Evolutionary conservation across 495 filamentous ascomycete species (phyloP).

Genomic region (Neohortaea acidophila): DNA sequence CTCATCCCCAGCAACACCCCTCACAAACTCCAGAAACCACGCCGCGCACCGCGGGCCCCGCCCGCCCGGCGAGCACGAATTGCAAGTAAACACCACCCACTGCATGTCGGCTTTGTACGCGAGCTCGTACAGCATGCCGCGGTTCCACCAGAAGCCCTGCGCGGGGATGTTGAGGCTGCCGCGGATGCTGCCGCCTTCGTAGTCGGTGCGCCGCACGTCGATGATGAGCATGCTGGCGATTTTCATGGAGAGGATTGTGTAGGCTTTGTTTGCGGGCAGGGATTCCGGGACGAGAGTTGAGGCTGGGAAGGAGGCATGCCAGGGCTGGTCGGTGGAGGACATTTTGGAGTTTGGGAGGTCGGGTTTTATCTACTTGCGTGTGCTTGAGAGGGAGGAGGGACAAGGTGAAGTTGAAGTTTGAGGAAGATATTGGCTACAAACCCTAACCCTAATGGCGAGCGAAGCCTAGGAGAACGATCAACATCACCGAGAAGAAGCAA

Average conservation of each 20-base stretch:
- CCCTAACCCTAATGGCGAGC: no score
- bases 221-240: slow-evolving; percentile 21
- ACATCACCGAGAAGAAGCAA: no score
- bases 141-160: slow-evolving; percentile 33
- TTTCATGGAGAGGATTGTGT: slow-evolving; percentile 14
- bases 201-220: slow-evolving; percentile 28
- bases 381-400: no score
- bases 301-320: slow-evolving; percentile 15
- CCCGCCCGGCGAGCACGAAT: slow-evolving; percentile 28
- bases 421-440: no score
- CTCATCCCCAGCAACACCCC: slow-evolving; percentile 24
- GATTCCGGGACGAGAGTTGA: slow-evolving; percentile 9
- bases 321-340: slow-evolving; percentile 8
- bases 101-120: slow-evolving; percentile 29
- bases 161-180: slow-evolving; percentile 35
- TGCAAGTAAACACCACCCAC: slow-evolving; percentile 36
- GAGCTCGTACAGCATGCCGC: slow-evolving; percentile 24
- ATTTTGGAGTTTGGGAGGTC: not conserved
- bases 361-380: no score
- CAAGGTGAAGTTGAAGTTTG: no score
- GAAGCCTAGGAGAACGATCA: no score
- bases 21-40: slow-evolving; percentile 28
- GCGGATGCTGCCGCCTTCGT: slow-evolving; percentile 33
- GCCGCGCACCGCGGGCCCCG: slow-evolving; percentile 34
- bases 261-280: slow-evolving; percentile 10